A percentile compares a stretch with the other conserved stretches of the same genome.
phyloP scores from a whole-genome alignment of 192 early-diverging fungal species.

The Linnemannia exigua region DNA sequence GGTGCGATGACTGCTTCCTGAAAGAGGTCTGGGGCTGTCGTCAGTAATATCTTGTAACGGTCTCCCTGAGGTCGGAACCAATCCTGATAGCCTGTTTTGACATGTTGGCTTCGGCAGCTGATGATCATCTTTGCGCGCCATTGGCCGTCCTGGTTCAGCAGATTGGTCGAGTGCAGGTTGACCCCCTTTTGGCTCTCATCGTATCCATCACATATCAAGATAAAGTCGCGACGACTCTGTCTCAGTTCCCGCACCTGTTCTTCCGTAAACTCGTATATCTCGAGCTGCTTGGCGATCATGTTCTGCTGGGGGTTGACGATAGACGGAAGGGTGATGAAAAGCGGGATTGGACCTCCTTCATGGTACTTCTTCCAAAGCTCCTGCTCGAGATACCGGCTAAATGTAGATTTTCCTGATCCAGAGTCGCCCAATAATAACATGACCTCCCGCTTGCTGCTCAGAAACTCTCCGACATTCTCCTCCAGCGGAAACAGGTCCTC shows the following conservation, averaged over 20 bases:
- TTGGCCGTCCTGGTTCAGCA: not conserved
- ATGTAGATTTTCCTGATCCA: not conserved
- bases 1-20: conserved; percentile 4
- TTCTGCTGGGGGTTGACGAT: not conserved
- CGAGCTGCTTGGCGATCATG: not conserved
- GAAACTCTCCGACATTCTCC: not conserved
- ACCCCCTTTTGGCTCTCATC: not conserved
- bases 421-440: not conserved
- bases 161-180: not conserved
- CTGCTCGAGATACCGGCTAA: not conserved
- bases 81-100: not conserved
- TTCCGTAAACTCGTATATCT: not conserved
- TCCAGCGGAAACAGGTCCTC: not conserved
- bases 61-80: not conserved
- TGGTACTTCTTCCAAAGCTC: not conserved
- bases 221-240: not conserved
- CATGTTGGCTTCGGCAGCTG: not conserved
- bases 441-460: not conserved
- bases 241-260: not conserved
- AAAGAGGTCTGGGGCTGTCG: not conserved
- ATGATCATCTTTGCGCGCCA: conserved; percentile 8
- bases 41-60: not conserved
- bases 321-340: not conserved
- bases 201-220: conserved; percentile 8
- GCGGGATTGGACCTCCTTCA: not conserved